phyloP scores from a whole-genome alignment of 306 rosid species.

The Dalbergia cochinchinensis region DNA sequence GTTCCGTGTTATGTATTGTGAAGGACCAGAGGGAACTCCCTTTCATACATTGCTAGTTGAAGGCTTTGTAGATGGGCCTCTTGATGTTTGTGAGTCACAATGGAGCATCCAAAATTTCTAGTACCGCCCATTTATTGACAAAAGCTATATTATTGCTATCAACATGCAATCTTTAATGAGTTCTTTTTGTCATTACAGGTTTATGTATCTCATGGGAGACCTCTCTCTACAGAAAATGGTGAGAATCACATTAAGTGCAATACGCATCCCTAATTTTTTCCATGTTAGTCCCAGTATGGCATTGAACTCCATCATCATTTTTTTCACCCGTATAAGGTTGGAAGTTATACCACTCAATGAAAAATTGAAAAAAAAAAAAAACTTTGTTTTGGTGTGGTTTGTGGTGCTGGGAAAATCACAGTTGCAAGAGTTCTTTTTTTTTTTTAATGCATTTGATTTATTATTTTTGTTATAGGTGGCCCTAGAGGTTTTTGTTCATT shows the following conservation, averaged over 20 bases:
- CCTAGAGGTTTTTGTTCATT: not conserved
- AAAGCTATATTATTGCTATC: slow-evolving; percentile 12
- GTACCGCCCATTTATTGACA: slow-evolving; percentile 1
- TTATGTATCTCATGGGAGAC: slow-evolving; percentile 85
- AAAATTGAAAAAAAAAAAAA: not conserved
- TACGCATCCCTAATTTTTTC: slow-evolving; percentile 33
- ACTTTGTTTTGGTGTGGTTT: slow-evolving; percentile 20
- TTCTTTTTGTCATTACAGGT: slow-evolving; percentile 60
- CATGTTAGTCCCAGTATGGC: not conserved
- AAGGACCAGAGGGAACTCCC: slow-evolving; percentile 79
- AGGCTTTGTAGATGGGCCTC: slow-evolving; percentile 84
- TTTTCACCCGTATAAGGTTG: slow-evolving; percentile 19
- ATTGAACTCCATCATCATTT: not conserved
- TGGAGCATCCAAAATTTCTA: slow-evolving; percentile 21
- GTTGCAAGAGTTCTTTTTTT: slow-evolving; percentile 25
- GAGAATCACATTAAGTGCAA: slow-evolving; percentile 41
- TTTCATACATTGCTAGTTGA: slow-evolving; percentile 81
- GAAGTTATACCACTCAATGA: not conserved
- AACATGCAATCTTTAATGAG: not conserved
- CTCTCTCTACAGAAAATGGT: slow-evolving; percentile 76
- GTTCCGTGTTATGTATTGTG: slow-evolving; percentile 84
- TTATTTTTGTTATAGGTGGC: slow-evolving; percentile 9
- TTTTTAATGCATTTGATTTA: not conserved
- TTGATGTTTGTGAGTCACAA: slow-evolving; percentile 74
- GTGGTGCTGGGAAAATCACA: slow-evolving; percentile 20